Conservation (phyloP, 2,329 filamentous ascomycete genomes). For the Achaetomium macrosporum region DNA sequence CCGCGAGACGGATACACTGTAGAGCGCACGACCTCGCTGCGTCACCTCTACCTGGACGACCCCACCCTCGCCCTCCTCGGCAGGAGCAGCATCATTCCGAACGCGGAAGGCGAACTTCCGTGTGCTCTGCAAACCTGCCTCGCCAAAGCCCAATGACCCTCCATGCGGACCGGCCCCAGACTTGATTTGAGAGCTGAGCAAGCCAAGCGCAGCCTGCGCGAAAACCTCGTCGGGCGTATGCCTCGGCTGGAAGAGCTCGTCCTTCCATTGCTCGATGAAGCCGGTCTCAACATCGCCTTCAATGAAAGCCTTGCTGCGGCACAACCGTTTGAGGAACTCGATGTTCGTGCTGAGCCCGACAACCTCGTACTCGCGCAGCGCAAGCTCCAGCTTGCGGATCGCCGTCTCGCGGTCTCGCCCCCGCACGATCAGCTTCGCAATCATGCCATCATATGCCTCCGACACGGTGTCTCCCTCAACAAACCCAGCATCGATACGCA, state of each 20-base stretch:
- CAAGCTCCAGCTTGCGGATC: conserved; percentile 73
- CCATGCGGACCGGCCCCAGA: conserved; percentile 37
- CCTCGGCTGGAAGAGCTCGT: conserved; percentile 66
- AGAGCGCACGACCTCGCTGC: conserved; percentile 43
- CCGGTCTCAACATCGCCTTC: conserved; percentile 88
- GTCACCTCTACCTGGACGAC: conserved; percentile 49
- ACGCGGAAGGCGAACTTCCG: conserved; percentile 49
- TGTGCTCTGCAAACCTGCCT: conserved; percentile 34
- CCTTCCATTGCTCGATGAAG: conserved; percentile 84
- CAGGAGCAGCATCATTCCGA: conserved; percentile 39
- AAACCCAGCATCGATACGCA: conserved; percentile 92
- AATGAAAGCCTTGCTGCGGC: conserved; percentile 74
- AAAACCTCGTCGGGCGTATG: conserved; percentile 65
- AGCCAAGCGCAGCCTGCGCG: conserved; percentile 77
- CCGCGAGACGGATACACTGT: conserved; percentile 41
- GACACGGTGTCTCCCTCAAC: conserved; percentile 86
- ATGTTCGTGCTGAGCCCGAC: conserved; percentile 93
- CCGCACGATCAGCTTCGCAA: conserved; percentile 91
- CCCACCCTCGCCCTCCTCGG: conserved; percentile 48
- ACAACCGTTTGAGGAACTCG: conserved; percentile 88
- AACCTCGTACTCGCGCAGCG: conserved; percentile 84
- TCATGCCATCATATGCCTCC: conserved; percentile 97
- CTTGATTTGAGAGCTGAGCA: conserved; percentile 49
- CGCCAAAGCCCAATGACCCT: conserved; percentile 50
- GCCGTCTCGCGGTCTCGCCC: conserved; percentile 73